Evolutionary conservation across 2,329 filamentous ascomycete species (phyloP), one percentile per base, ranked within the genome.

Genomic region (Coniochaeta hoffmannii): DNA sequence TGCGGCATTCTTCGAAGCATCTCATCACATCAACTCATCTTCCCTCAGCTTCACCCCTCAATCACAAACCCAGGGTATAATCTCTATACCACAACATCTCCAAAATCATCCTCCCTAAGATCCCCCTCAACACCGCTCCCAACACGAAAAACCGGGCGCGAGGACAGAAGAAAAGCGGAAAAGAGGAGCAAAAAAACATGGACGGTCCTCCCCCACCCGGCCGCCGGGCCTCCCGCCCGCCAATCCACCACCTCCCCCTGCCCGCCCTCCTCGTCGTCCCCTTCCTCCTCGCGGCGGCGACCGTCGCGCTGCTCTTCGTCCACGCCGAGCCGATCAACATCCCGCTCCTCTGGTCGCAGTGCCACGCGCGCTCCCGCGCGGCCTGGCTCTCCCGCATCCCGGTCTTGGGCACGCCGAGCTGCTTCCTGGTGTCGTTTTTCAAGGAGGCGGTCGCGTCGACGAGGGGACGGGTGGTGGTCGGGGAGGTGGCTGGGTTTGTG

Each of bases 301-400:
- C 77, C 4, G 66, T 67, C 28, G 55, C 67, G 58, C 61, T 51
- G 67, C 72, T 81, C 61, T 74, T 77, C 59, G 56, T 69, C 30
- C 71, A 77, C 65, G 72, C 7, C 49, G 28, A 31, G 4, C 5
- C 73, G 41, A 71, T 79, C 65, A 78, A 80, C 69, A 68, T 74
- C 55, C 72, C 75, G 17, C 68, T 79, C 58, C 75, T 81, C 57
- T 80, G 75, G 68, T 79, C 76, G 44, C 77, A 80, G 61, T 81
- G 78, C 66, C 74, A 79, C 63, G 69, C 78, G 1, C 74, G 67
- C 57, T 66, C 76, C 9, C 74, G 73, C 15, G 63, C 80, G 22
- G 75, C 74, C 11, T 68, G 53, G 17, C 63, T 81, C 22, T 74
- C 72, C 49, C 71, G 65, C n/a, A 62, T 78, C 2, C 76, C 76